A percentile compares a stretch with the other conserved stretches of the same genome.
phyloP scores from a whole-genome alignment of 1,284 basidiomycete genomes.

The Trichosporon asahii region DNA sequence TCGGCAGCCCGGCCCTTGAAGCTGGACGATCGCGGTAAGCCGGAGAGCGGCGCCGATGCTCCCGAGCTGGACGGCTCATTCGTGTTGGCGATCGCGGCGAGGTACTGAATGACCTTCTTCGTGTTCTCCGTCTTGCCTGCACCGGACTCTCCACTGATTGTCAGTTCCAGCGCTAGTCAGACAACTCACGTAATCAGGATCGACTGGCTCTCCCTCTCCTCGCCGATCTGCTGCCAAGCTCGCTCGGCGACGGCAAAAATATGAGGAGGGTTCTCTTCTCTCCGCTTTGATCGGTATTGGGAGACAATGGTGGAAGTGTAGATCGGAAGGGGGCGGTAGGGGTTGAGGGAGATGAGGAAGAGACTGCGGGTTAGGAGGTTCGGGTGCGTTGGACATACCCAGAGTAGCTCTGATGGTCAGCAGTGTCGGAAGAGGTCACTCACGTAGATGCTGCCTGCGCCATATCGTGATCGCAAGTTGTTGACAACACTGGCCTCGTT shows the following conservation, averaged over 20 bases:
- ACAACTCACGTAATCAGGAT: constrained; percentile 87
- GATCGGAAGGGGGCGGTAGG: constrained; percentile 87
- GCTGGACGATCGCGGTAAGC: constrained; percentile 47
- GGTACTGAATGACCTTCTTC: constrained; percentile 99
- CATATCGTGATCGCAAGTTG: constrained; percentile 87
- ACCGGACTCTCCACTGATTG: constrained; percentile 85
- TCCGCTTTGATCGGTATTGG: constrained; percentile 85
- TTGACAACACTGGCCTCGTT: constrained; percentile 99
- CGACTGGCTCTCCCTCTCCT: constrained; percentile 94
- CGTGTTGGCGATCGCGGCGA: constrained; percentile 87
- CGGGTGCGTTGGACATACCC: constrained; percentile 32
- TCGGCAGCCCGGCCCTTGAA: constrained; percentile 48
- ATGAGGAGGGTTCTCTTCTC: constrained; percentile 93
- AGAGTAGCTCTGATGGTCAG: constrained; percentile 46
- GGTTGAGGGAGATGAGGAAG: constrained; percentile 97
- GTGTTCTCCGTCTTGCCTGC: constrained; percentile 99
- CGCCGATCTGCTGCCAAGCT: constrained; percentile 98
- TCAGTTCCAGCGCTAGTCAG: constrained; percentile 12
- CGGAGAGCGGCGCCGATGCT: constrained; percentile 37
- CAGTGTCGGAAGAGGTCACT: constrained; percentile 49
- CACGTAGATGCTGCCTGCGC: constrained; percentile 91
- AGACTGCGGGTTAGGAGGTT: constrained; percentile 24
- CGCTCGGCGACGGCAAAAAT: constrained; percentile 96
- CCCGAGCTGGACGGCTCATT: constrained; percentile 58
- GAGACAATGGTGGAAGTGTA: constrained; percentile 90